Base-by-base conservation (phyloP, 2,329 filamentous ascomycete genomes). In the Fusarium armeniacum region DNA sequence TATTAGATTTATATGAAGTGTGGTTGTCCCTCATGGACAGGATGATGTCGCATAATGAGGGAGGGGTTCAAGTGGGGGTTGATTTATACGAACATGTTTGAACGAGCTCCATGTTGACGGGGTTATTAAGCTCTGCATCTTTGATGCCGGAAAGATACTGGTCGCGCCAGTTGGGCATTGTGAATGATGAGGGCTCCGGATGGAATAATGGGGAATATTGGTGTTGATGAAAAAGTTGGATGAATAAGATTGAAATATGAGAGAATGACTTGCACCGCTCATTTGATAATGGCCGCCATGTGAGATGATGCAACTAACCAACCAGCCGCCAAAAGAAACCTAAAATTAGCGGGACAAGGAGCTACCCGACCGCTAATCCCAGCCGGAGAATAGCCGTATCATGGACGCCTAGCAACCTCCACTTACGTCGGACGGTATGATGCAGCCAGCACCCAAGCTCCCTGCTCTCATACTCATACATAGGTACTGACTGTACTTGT, bases 61-160 rank as follows among this genome's bases (percentile, higher is more conserved):
- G 56, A 54, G 54, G 58, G 62, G 38, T 52, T 36, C 56, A 32
- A n/a, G 63, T 67, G 57, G 67, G 67, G 66, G 58, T 54, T 28
- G 57, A 28, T 32, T 52, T 61, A 38, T 41, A 78, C 88, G 72
- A 78, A 97, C 94, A 97, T 66, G 92, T 90, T 77, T 93, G 86
- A 75, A 97, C 91, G 65, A 97, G 86, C 54, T 89, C 86, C 75
- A 83, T 82, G 70, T 88, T 87, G 64, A 89, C 82, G 7, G 85
- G 84, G 70, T 82, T 85, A 62, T 93, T 91, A 67, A 89, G 86
- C 75, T 89, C 86, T 74, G 93, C 92, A 74, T 91, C 90, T 72
- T 89, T 86, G 70, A 98, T 85, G 70, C 91, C 91, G 66, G 88
- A 84, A 67, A 93, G 84, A 79, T 97, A 98, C 75, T 97, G 92